These are phyloP conservation scores for Pyrenophora teres DNA, from an alignment of 2,329 filamentous ascomycete species.

Conservation along the genomic window DNA sequence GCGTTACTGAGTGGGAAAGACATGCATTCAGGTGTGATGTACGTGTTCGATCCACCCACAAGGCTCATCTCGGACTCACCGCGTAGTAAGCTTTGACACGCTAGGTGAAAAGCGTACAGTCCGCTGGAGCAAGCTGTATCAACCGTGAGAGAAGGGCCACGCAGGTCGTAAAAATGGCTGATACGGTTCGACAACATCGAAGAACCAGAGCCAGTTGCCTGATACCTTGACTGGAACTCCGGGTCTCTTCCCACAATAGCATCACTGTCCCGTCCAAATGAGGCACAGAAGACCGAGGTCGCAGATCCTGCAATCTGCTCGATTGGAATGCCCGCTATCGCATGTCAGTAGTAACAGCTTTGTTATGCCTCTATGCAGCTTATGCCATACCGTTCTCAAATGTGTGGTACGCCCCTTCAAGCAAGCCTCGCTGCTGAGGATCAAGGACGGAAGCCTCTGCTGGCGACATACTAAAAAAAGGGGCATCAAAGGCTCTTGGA, in stretches of 20 bases:
- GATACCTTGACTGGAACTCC: neutral
- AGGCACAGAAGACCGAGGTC: neutral
- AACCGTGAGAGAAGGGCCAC: conserved; percentile 26
- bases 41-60: conserved; percentile 13
- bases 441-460: neutral
- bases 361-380: no score
- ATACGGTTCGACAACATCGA: conserved; percentile 21
- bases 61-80: conserved; percentile 12
- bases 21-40: conserved; percentile 8
- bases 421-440: neutral
- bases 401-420: neutral
- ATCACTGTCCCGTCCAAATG: neutral
- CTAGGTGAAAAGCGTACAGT: conserved; percentile 24
- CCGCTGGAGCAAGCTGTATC: conserved; percentile 34
- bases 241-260: neutral
- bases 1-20: conserved; percentile 7
- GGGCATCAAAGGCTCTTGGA: neutral
- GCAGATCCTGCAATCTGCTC: neutral
- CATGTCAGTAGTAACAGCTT: no score
- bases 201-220: conserved; percentile 4
- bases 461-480: neutral
- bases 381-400: conserved; percentile 1
- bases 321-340: neutral
- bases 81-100: conserved; percentile 13
- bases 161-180: conserved; percentile 29